Conservation (phyloP, 306 rosid species). For the Cucumis melo region DNA sequence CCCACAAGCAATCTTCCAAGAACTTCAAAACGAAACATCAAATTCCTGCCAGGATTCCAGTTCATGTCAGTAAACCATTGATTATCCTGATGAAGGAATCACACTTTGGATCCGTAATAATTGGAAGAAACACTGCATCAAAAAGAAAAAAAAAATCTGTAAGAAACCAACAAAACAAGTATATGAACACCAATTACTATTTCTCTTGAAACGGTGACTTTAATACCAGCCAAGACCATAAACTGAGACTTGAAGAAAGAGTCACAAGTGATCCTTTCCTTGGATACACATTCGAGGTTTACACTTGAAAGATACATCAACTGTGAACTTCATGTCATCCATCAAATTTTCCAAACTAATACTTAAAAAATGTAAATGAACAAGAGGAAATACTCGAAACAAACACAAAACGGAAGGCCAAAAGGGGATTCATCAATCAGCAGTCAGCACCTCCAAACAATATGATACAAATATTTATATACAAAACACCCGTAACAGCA, state of each 20-base stretch:
- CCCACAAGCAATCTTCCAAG: constrained; percentile 9
- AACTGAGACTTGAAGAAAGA: not conserved
- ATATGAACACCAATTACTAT: not conserved
- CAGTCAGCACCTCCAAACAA: not conserved
- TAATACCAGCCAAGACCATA: not conserved
- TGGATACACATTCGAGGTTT: not conserved
- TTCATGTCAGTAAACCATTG: constrained; percentile 13
- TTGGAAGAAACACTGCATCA: not conserved
- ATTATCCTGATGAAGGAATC: not conserved
- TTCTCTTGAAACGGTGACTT: not conserved
- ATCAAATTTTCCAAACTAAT: not conserved
- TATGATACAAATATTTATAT: not conserved
- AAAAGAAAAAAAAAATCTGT: not conserved
- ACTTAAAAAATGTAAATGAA: not conserved
- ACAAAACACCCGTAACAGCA: not conserved
- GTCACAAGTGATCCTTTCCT: not conserved
- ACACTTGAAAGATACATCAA: not conserved
- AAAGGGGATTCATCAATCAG: not conserved
- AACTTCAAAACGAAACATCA: constrained; percentile 34
- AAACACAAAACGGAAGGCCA: not conserved
- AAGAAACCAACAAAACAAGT: not conserved
- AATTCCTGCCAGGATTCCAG: constrained; percentile 33
- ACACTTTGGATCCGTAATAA: not conserved
- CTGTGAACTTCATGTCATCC: not conserved
- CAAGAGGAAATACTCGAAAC: not conserved